Conservation (phyloP, 495 filamentous ascomycete species). For the Annulohypoxylon moriforme region DNA sequence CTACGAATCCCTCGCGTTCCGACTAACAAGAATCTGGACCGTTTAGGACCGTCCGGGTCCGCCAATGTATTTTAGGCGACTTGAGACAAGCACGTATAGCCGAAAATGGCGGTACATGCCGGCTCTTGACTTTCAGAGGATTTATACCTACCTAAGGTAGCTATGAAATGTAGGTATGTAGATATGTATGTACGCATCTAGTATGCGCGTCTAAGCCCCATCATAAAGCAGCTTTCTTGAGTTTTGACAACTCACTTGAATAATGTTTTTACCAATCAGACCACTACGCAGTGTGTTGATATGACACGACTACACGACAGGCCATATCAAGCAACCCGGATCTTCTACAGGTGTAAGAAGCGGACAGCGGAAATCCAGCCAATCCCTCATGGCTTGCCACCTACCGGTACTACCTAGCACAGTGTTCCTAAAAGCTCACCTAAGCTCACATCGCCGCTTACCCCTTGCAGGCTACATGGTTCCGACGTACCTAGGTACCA, state of each 20-base stretch:
- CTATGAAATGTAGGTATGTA: neutral
- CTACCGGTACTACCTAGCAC: conserved; percentile 1
- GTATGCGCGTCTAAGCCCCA: neutral
- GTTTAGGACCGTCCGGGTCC: conserved; percentile 25
- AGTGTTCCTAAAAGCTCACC: conserved; percentile 19
- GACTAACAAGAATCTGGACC: conserved; percentile 8
- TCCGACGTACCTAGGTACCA: neutral
- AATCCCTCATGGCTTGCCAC: conserved; percentile 20
- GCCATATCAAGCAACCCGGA: conserved; percentile 22
- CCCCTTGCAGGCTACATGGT: conserved; percentile 29
- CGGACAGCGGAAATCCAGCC: conserved; percentile 7
- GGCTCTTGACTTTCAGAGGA: conserved; percentile 17
- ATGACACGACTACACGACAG: conserved; percentile 5
- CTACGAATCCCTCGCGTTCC: conserved; percentile 37
- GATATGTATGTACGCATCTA: conserved; percentile 1
- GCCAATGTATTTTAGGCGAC: conserved; percentile 34
- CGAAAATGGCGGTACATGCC: conserved; percentile 18
- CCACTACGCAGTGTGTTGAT: conserved; percentile 7
- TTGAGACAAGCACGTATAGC: conserved; percentile 28
- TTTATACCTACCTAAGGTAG: too few relatives aligned
- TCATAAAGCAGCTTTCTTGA: neutral
- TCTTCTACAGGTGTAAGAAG: conserved; percentile 2
- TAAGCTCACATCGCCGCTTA: conserved; percentile 25
- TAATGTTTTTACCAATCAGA: conserved; percentile 7
- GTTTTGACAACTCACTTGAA: conserved; percentile 2